Evolutionary conservation across 305 asterid species (phyloP).

Genomic region (Withania somnifera): DNA sequence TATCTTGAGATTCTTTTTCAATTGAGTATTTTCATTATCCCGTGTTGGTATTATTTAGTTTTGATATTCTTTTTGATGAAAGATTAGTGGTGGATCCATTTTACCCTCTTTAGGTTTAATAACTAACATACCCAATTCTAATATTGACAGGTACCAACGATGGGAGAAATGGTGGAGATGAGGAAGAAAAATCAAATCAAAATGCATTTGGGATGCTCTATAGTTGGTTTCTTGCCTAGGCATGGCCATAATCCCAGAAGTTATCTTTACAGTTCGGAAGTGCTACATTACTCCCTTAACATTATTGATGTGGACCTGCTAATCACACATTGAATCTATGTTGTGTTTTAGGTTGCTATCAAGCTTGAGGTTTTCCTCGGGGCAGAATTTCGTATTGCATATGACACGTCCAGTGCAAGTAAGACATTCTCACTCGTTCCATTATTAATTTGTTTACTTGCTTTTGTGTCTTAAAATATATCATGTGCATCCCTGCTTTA

Average conservation of each 20-base stretch:
- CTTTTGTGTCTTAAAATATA: neutral
- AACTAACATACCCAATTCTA: neutral
- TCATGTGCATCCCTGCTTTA: neutral
- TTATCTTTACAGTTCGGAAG: neutral
- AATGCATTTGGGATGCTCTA: constrained; percentile 84
- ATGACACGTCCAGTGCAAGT: constrained; percentile 84
- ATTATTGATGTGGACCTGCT: neutral
- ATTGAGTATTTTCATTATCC: neutral
- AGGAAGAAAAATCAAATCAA: constrained; percentile 83
- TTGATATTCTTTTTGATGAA: neutral
- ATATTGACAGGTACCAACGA: constrained; percentile 56
- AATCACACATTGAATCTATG: neutral
- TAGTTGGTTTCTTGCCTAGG: constrained; percentile 98
- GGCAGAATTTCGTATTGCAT: constrained; percentile 89
- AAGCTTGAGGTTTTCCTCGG: constrained; percentile 85
- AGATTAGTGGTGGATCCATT: neutral
- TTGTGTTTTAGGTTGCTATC: constrained; percentile 52
- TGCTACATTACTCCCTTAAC: neutral
- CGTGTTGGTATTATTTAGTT: neutral
- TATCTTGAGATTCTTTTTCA: neutral
- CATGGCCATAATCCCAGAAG: constrained; percentile 12
- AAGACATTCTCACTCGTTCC: constrained; percentile 16
- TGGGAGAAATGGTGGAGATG: constrained; percentile 78
- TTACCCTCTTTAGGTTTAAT: neutral
- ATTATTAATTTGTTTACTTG: neutral